Evolutionary conservation across 192 early-diverging fungal genomes (phyloP), one percentile per base, ranked within the genome.

Genomic region (Coemansia sp.): DNA sequence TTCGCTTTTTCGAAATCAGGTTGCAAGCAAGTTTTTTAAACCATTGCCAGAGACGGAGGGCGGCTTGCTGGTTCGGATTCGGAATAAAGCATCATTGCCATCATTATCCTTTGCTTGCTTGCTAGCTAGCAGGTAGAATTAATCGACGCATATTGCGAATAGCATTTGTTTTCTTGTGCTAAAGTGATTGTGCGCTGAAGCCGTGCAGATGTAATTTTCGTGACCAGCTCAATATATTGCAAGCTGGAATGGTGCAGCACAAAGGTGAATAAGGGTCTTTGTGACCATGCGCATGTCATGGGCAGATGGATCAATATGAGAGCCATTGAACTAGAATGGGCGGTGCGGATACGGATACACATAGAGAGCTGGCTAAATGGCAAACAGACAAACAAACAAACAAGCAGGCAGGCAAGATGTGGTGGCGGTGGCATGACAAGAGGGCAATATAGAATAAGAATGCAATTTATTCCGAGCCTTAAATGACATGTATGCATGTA

Each of bases 1-100:
- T 54, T 54, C 29, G 28, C 28, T 29, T 28, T 25, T 54, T 7
- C 22, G 27, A 16, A 25, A 54, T 18, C 55, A 57, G 35, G 55
- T 39, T 22, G 18, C 16, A 34, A 57, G 35, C 55, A 57, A 34
- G 55, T 57, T 57, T 57, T 57, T 57, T 11, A 39, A 23, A 20
- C 6, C 28, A n/a, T 54, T 20, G 4, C 52, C 29, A 29, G 13
- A 6, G 22, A 24, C 9, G 14, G 19, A n/a, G 52, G 7, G 28
- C 25, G 25, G 28, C n/a, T 13, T 54, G 52, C 18, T 25, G 52
- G 39, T 42, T 42, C 14, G 39, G 39, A 42, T 42, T 42, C 14
- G 39, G 13, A 16, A 42, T 42, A 42, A 42, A 42, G 13, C 8
- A 8, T 32, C n/a, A n/a, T n/a, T n/a, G n/a, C 8, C 30, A 42